phyloP scores from a whole-genome alignment of 768 basidiomycete genomes.

The Tylopilus sp. region DNA sequence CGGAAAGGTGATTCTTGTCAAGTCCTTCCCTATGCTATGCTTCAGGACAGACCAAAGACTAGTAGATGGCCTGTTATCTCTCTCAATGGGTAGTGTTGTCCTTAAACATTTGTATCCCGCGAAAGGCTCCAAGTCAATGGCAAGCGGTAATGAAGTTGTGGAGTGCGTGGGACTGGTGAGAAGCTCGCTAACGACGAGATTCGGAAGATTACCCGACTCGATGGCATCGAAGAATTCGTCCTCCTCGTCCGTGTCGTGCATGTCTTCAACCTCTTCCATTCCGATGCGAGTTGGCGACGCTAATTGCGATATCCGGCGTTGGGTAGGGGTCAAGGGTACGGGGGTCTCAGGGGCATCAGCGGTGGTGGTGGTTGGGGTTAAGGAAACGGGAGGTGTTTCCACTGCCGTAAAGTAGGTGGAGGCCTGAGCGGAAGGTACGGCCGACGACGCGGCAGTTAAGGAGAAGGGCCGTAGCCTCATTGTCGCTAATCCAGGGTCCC shows the following conservation, averaged over 20 bases:
- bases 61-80: constrained; percentile 81
- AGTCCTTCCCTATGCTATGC: constrained; percentile 91
- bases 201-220: constrained; percentile 75
- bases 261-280: constrained; percentile 34
- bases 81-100: constrained; percentile 53
- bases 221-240: constrained; percentile 99
- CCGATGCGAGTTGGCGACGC: constrained; percentile 9
- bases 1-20: constrained; percentile 94
- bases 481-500: constrained; percentile 17
- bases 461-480: constrained; percentile 23
- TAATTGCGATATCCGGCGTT: constrained; percentile 17
- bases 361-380: not conserved
- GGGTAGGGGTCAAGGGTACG: constrained; percentile 21
- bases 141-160: constrained; percentile 32
- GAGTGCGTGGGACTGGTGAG: constrained; percentile 47
- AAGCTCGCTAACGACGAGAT: constrained; percentile 64
- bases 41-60: constrained; percentile 95
- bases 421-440: constrained; percentile 16
- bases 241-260: constrained; percentile 67
- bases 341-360: constrained; percentile 8
- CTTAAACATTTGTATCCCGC: constrained; percentile 68
- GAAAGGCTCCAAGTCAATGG: constrained; percentile 47
- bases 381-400: constrained; percentile 17
- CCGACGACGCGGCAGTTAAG: constrained; percentile 1
- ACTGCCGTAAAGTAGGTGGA: constrained; percentile 22